Evolutionary conservation across 2,329 filamentous ascomycete genomes (phyloP).

Genomic region (Pseudopyrenochaeta lycopersici): DNA sequence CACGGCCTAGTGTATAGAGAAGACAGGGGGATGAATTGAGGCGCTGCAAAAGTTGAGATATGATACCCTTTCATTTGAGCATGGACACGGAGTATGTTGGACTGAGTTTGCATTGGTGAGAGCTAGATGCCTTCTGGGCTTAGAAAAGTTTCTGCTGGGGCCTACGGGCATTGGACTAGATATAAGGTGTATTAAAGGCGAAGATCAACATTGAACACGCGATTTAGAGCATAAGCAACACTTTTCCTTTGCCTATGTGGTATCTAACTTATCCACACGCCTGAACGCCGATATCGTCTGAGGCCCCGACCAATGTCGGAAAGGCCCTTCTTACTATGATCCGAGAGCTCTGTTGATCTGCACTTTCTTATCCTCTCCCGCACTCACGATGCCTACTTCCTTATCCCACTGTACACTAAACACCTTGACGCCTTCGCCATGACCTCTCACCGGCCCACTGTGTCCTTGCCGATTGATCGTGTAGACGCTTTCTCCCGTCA

Average conservation of each 20-base stretch:
- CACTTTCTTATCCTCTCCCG: constrained; percentile 90
- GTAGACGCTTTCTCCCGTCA: constrained; percentile 75
- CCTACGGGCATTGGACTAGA: not conserved
- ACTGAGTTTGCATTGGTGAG: not conserved
- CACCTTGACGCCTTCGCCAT: constrained; percentile 88
- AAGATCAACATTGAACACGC: not conserved
- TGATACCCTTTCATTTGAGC: constrained; percentile 35
- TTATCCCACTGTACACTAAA: constrained; percentile 88
- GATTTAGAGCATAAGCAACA: not conserved
- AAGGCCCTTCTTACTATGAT: constrained; percentile 9
- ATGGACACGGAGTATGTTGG: not conserved
- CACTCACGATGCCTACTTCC: constrained; percentile 87
- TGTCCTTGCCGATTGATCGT: constrained; percentile 80
- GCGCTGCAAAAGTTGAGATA: constrained; percentile 10
- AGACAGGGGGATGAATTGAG: not conserved
- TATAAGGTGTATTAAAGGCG: not conserved
- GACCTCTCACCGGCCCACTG: constrained; percentile 61
- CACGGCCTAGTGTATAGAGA: not conserved
- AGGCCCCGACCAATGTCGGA: not conserved
- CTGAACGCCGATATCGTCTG: constrained; percentile 13
- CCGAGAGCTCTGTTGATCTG: constrained; percentile 74
- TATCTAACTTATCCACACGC: constrained; percentile 25
- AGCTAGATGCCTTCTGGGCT: not conserved
- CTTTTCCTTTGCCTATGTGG: constrained; percentile 16
- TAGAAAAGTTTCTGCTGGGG: not conserved